Conservation (phyloP, 176 grass and related monocot species). For the Bromus sterilis region DNA sequence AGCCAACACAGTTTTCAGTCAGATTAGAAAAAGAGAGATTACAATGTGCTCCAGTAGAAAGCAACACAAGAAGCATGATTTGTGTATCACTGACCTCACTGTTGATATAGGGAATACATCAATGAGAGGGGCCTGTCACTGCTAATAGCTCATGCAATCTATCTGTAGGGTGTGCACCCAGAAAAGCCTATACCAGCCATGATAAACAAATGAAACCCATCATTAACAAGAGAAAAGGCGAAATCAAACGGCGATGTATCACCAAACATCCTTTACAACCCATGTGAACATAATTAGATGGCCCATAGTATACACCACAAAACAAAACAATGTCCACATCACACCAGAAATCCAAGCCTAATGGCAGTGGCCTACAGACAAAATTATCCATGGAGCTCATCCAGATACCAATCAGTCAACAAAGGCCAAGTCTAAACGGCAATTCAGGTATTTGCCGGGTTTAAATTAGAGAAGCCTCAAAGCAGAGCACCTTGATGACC, state of each 20-base stretch:
- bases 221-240: constrained; percentile 22
- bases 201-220: constrained; percentile 25
- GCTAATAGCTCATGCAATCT: constrained; percentile 3
- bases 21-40: neutral
- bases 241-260: constrained; percentile 26
- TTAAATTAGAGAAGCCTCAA: neutral
- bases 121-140: neutral
- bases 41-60: neutral
- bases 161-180: neutral
- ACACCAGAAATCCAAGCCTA: constrained; percentile 24
- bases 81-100: neutral
- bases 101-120: neutral
- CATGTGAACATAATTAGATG: constrained; percentile 33
- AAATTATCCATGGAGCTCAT: constrained; percentile 16
- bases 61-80: neutral
- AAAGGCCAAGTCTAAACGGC: neutral
- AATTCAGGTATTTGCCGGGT: neutral
- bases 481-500: neutral
- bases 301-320: neutral
- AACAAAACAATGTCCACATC: constrained; percentile 30
- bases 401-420: constrained; percentile 11
- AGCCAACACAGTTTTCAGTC: neutral
- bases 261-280: constrained; percentile 35
- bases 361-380: constrained; percentile 5
- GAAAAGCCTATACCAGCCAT: neutral